Base-by-base conservation (phyloP, 2,329 filamentous ascomycete genomes). In the Pyricularia grisea region DNA sequence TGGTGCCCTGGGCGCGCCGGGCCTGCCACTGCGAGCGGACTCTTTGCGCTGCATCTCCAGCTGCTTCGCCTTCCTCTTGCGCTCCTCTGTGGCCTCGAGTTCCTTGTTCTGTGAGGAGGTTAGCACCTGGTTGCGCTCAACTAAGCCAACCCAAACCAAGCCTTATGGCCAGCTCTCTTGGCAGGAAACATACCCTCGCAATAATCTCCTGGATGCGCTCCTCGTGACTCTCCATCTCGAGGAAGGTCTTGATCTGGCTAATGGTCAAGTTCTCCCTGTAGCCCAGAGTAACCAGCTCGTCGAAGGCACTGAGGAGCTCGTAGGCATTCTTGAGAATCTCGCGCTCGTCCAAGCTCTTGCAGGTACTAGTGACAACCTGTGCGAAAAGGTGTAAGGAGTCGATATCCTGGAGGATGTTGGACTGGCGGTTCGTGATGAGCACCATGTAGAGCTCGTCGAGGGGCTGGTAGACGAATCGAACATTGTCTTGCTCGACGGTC, bases 361-460 rank as follows among this genome's bases (percentile, higher is more conserved):
- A 99, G 77, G 96, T 94, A 81, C 92, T 97, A 70, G 92, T 93
- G 69, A 97, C 95, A 20, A 99, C 94, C 83, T 99, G 95, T 70
- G 94, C 94, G 78, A 99, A 99, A 25, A 99, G 87, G 80, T 99
- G 96, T 71, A 99, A 87, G 70, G 95, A 97, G 82, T 98, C 95
- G 80, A 99, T 99, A 81, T 99, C 95, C 82, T 99, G 95, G 67
- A 99, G 87, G 74, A 99, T 99, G 82, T 99, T 99, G 80, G 94
- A 98, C 84, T 98, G 95, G 76, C 93, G 92, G 85, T 99, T 99
- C 80, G 96, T 99, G 81, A 99, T 98, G 77, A 99, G 89, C 73
- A 99, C 94, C 88, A 99, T 98, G 87, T 99, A 99, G 73, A 99
- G 90, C 84, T 99, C 96, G 82, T 99, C 96, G 73, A 99, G 87